Conservation (phyloP, 768 basidiomycete genomes). For the Exidia glandulosa region DNA sequence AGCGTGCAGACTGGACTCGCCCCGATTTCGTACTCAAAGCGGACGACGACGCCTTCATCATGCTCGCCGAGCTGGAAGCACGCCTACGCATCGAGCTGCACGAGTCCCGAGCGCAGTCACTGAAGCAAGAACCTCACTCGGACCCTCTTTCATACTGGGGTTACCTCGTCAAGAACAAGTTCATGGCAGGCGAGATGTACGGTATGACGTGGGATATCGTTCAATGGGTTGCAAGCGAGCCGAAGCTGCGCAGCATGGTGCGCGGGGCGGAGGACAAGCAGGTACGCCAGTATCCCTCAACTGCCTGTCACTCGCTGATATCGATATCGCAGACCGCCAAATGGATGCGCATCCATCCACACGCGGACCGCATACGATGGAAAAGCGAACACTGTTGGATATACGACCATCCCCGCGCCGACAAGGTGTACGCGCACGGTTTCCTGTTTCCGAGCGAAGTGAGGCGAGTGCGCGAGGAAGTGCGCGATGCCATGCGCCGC, state of each 20-base stretch:
- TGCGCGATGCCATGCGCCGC: slow-evolving; percentile 13
- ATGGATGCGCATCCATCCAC: slow-evolving; percentile 86
- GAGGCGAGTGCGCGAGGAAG: slow-evolving; percentile 43
- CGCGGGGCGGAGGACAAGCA: slow-evolving; percentile 90
- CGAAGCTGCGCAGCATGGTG: slow-evolving; percentile 50
- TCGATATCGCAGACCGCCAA: slow-evolving; percentile 40
- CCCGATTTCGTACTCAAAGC: slow-evolving; percentile 91
- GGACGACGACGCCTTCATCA: slow-evolving; percentile 92
- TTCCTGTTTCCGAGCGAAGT: slow-evolving; percentile 90
- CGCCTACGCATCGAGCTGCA: slow-evolving; percentile 71
- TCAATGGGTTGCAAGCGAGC: slow-evolving; percentile 73
- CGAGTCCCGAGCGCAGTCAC: slow-evolving; percentile 23
- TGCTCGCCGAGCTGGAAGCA: slow-evolving; percentile 90
- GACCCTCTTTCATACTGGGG: slow-evolving; percentile 84
- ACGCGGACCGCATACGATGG: slow-evolving; percentile 73
- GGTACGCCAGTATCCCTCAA: slow-evolving; percentile 5
- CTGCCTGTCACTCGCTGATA: background rate
- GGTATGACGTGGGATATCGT: slow-evolving; percentile 83
- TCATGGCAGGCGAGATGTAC: slow-evolving; percentile 95
- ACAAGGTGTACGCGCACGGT: slow-evolving; percentile 91
- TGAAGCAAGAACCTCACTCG: slow-evolving; percentile 9
- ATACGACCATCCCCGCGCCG: slow-evolving; percentile 91
- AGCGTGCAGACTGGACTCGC: slow-evolving; percentile 56
- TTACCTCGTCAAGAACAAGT: slow-evolving; percentile 81
- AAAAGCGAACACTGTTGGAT: slow-evolving; percentile 91